A percentile compares a stretch with the other conserved stretches of the same genome.
phyloP scores from a whole-genome alignment of 768 basidiomycete genomes.

The Amyloporia xantha region DNA sequence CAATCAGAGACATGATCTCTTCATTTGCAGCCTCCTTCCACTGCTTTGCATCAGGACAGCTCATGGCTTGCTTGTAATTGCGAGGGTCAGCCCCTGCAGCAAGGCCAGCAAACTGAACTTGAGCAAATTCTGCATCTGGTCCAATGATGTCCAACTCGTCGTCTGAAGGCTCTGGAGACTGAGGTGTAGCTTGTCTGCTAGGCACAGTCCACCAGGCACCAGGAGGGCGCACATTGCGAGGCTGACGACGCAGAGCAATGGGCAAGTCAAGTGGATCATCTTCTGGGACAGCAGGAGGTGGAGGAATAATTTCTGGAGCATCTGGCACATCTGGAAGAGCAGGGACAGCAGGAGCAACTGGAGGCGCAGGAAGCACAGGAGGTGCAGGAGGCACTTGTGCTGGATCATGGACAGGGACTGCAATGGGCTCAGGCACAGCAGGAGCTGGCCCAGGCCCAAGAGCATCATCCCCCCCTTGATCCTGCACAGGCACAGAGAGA shows the following conservation, averaged over 20 bases:
- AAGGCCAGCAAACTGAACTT: constrained; percentile 2
- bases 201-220: too few relatives aligned
- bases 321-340: not conserved
- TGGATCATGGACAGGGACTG: constrained; percentile 1
- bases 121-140: not conserved
- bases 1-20: not conserved
- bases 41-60: not conserved
- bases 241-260: not conserved
- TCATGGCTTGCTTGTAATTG: not conserved
- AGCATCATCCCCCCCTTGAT: constrained; percentile 2
- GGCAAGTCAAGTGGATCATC: not conserved
- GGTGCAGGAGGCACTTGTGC: too few relatives aligned
- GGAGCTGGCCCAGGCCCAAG: not conserved
- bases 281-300: not conserved
- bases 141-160: not conserved
- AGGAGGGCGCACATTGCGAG: too few relatives aligned
- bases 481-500: constrained; percentile 2
- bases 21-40: not conserved
- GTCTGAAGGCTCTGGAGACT: not conserved
- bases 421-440: not conserved
- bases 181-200: too few relatives aligned
- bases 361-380: not conserved
- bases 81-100: not conserved
- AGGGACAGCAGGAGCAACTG: not conserved
- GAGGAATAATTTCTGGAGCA: not conserved